These are phyloP conservation scores for Globisporangium splendens DNA, from an alignment of 352 stramenopile genomes.

Conservation along the genomic window DNA sequence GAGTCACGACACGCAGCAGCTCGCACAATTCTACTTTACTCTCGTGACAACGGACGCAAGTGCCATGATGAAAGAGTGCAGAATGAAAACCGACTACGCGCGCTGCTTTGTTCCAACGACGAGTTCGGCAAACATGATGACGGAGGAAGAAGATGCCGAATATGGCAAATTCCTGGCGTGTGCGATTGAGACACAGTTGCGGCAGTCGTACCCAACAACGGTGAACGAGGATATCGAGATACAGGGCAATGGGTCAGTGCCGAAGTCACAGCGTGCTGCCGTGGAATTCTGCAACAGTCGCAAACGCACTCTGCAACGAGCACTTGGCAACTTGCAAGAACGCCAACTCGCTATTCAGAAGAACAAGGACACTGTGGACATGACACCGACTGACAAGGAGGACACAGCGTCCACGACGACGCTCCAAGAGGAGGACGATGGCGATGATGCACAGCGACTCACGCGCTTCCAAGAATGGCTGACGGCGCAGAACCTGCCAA, in stretches of 20 bases:
- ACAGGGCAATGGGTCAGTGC: not conserved
- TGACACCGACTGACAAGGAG: not conserved
- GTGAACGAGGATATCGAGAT: conserved; percentile 26
- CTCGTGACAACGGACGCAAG: conserved; percentile 21
- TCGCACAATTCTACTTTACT: conserved; percentile 30
- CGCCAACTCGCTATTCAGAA: not conserved
- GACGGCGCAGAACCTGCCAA: conserved; percentile 19
- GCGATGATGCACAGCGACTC: conserved; percentile 12
- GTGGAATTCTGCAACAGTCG: conserved; percentile 47
- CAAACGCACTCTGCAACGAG: conserved; percentile 45
- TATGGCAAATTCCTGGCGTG: conserved; percentile 11
- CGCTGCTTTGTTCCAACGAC: conserved; percentile 30
- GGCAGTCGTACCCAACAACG: conserved; percentile 33
- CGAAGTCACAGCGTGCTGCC: conserved; percentile 13
- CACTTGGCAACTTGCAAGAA: conserved; percentile 14
- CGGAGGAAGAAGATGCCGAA: conserved; percentile 2
- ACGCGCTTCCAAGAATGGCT: conserved; percentile 52
- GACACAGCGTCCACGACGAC: too few relatives aligned
- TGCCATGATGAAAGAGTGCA: conserved; percentile 19
- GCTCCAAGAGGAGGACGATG: not conserved
- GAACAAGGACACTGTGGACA: not conserved
- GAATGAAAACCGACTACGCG: conserved; percentile 16
- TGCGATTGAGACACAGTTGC: conserved; percentile 18
- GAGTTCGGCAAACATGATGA: conserved; percentile 1
- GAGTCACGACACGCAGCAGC: conserved; percentile 12